A percentile compares a stretch with the other conserved stretches of the same genome.
Evolutionary conservation across 1,139 yeast species (phyloP).

Genomic region (Geotrichum restrictum): DNA sequence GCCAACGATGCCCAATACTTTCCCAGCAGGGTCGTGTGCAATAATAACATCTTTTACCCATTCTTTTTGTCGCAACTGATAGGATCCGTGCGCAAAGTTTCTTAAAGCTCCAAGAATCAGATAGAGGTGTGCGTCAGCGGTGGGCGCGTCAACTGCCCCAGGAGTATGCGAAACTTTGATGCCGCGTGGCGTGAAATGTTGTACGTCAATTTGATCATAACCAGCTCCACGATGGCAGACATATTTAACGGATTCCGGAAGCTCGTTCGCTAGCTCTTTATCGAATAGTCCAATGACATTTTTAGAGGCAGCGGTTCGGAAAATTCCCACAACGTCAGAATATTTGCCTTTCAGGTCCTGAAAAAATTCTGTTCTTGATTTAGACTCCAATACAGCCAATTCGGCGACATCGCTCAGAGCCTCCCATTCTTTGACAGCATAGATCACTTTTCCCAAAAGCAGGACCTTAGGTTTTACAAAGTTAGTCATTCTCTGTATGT

Average conservation of each 20-base stretch:
- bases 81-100: conserved; percentile 47
- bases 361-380: conserved; percentile 34
- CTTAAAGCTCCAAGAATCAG: conserved; percentile 58
- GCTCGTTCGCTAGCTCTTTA: conserved; percentile 55
- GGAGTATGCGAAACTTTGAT: conserved; percentile 68
- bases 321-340: conserved; percentile 36
- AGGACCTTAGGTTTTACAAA: conserved; percentile 35
- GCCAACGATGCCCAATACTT: conserved; percentile 67
- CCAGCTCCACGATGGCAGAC: conserved; percentile 90
- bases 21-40: conserved; percentile 56
- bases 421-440: conserved; percentile 29
- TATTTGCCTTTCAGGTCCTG: conserved; percentile 35
- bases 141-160: conserved; percentile 64
- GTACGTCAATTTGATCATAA: conserved; percentile 61
- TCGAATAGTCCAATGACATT: conserved; percentile 59
- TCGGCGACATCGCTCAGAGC: conserved; percentile 30
- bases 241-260: conserved; percentile 61
- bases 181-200: conserved; percentile 46
- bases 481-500: background rate
- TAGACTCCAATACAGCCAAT: conserved; percentile 21
- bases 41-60: conserved; percentile 37
- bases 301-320: conserved; percentile 28
- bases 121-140: conserved; percentile 68
- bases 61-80: conserved; percentile 40
- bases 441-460: conserved; percentile 28